Percentiles rank a stretch among this genome's conserved stretches.
Evolutionary conservation across 1,284 basidiomycete genomes (phyloP).

Genomic region (Baeospora myosura): DNA sequence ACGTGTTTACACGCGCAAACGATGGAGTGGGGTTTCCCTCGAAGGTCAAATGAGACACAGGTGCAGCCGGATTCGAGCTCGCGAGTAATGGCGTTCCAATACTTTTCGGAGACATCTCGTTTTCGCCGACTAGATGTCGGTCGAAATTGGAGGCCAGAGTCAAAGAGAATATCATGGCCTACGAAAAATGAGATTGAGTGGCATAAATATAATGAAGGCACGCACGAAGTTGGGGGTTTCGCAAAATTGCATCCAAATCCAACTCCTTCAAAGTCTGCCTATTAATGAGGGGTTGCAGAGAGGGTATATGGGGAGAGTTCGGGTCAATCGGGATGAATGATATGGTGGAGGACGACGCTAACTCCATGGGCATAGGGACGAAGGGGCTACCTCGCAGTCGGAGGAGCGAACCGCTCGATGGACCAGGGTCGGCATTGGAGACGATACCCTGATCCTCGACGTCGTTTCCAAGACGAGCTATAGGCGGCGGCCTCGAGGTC

Average conservation of each 20-base stretch:
- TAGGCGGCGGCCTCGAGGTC: slow-evolving; percentile 24
- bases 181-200: slow-evolving; percentile 11
- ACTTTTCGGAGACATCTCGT: slow-evolving; percentile 69
- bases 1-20: slow-evolving; percentile 51
- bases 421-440: slow-evolving; percentile 38
- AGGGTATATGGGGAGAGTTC: slow-evolving; percentile 55
- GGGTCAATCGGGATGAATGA: slow-evolving; percentile 41
- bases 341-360: slow-evolving; percentile 21
- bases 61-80: slow-evolving; percentile 82
- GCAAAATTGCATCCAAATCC: slow-evolving; percentile 79
- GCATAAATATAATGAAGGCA: slow-evolving; percentile 20
- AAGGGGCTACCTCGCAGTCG: slow-evolving; percentile 13
- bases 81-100: slow-evolving; percentile 77
- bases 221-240: slow-evolving; percentile 84
- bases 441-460: slow-evolving; percentile 46
- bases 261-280: slow-evolving; percentile 78
- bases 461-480: slow-evolving; percentile 34
- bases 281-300: slow-evolving; percentile 74
- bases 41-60: slow-evolving; percentile 69
- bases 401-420: slow-evolving; percentile 36
- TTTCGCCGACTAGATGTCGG: slow-evolving; percentile 67
- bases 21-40: slow-evolving; percentile 42
- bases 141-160: slow-evolving; percentile 67
- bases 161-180: slow-evolving; percentile 91
- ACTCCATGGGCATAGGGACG: slow-evolving; percentile 22